Evolutionary conservation across 257 asterid genomes (phyloP), one percentile per base, ranked within the genome.

Genomic region (Echium plantagineum): DNA sequence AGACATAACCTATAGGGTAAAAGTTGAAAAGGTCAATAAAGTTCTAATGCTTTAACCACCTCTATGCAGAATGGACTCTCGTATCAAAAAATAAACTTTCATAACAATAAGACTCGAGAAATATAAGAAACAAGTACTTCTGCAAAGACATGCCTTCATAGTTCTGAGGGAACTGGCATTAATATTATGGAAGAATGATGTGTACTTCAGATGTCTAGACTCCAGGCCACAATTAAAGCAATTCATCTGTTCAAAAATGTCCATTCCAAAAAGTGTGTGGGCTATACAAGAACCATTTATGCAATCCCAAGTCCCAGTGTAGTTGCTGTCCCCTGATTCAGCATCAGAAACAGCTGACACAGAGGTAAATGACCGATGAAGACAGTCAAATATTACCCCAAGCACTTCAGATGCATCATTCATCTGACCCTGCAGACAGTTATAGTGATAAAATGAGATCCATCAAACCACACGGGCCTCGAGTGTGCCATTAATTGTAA

Each of bases 361-460:
- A 68, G 77, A 71, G 52, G 88, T 75, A 68, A 86, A 88, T 61
- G 97, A 84, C 63, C 61, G 79, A 68, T 91, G 97, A 57, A 91
- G 94, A 80, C 97, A 91, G 62, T 81, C 77, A 81, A 91, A 91
- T 72, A 91, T 76, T 68, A 84, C 95, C 20, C 82, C 90, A 65
- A 91, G 71, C 73, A 89, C 97, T 78, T 91, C 98, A 66, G 97
- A 88, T 66, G 98, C 98, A 76, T 91, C 98, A 70, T 89, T 88
- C 98, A 88, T 91, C 76, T 91, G 94, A 76, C 94, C 97, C 98
- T 91, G 96, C 75, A 78, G 52, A 56, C 69, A 61, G 66, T 47
- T 68, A 52, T 18, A 62, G 48, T 35, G 5, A 30, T 71, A 67
- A 59, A 46, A 64, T 26, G 51, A 67, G 48, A 61, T 61, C 52